phyloP scores from a whole-genome alignment of 23 red algal genomes.

The Gracilaria gracilis region DNA sequence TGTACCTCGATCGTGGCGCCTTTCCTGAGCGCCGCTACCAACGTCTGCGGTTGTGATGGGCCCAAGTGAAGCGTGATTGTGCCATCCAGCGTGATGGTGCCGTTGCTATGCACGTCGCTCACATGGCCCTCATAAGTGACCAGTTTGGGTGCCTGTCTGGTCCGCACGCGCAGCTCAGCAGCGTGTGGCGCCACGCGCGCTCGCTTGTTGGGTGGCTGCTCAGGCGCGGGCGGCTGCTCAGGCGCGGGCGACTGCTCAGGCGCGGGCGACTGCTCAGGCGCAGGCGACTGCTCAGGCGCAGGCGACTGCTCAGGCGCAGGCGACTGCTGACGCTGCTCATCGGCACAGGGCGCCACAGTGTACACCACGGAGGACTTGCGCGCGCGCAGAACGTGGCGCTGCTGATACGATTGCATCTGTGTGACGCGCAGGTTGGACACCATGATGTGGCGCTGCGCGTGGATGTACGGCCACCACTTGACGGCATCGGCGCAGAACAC shows the following conservation, averaged over 20 bases:
- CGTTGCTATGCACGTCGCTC: neutral
- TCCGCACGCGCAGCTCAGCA: too few relatives aligned
- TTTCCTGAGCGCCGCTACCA: neutral
- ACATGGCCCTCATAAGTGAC: slow-evolving; percentile 24
- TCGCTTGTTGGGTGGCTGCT: neutral
- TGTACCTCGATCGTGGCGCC: slow-evolving; percentile 1
- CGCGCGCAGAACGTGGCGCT: neutral
- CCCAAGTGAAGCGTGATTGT: neutral
- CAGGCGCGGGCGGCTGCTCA: too few relatives aligned
- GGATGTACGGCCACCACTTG: slow-evolving; percentile 25
- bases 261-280: too few relatives aligned
- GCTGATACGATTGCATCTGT: neutral
- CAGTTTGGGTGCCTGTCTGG: neutral
- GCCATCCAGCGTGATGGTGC: neutral
- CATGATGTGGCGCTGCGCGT: neutral
- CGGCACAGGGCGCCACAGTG: too few relatives aligned
- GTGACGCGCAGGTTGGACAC: slow-evolving; percentile 1
- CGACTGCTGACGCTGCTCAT: too few relatives aligned
- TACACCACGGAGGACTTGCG: neutral
- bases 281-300: neutral
- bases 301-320: neutral
- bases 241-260: neutral
- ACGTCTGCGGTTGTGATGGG: neutral
- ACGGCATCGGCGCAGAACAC: neutral
- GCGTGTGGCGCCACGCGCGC: too few relatives aligned